Conservation (phyloP, 2,329 filamentous ascomycete species). For the Colletotrichum shisoi region DNA sequence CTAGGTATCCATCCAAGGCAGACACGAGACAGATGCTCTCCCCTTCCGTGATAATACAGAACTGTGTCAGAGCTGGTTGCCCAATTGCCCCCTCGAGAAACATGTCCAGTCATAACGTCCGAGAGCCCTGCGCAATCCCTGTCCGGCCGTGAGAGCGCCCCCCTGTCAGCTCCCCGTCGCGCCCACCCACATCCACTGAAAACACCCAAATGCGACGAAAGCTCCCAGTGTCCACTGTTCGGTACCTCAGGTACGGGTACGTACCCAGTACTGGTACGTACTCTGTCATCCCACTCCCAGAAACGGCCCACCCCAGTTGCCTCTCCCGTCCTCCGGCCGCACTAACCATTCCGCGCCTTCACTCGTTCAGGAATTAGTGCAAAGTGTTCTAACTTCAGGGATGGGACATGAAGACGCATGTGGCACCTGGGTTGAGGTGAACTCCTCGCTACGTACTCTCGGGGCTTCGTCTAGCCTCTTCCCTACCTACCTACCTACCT, state of each 20-base stretch:
- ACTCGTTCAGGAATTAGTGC: neutral
- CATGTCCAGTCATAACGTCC: conserved; percentile 34
- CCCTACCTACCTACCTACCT: neutral
- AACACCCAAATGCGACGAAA: neutral
- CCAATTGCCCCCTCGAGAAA: conserved; percentile 29
- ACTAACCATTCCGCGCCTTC: conserved; percentile 20
- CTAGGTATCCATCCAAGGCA: neutral
- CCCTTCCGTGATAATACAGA: neutral
- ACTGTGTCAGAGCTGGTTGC: conserved; percentile 7
- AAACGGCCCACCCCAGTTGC: conserved; percentile 22
- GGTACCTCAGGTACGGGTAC: neutral
- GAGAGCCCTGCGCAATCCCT: conserved; percentile 33
- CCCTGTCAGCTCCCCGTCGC: conserved; percentile 20
- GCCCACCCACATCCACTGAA: conserved; percentile 34
- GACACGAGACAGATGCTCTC: neutral
- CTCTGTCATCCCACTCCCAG: conserved; percentile 2
- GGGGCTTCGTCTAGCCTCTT: conserved; percentile 15
- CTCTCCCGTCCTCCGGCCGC: conserved; percentile 31
- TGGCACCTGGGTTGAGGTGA: conserved; percentile 20
- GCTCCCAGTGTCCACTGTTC: neutral
- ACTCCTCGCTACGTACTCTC: conserved; percentile 1
- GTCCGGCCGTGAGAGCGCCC: conserved; percentile 29
- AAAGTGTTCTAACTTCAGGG: conserved; percentile 7
- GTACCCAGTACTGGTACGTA: neutral
- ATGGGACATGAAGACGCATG: conserved; percentile 21